Percentiles rank a stretch among this genome's conserved stretches.
phyloP scores from a whole-genome alignment of 148 eudicot genomes.

The Cornus kousa region DNA sequence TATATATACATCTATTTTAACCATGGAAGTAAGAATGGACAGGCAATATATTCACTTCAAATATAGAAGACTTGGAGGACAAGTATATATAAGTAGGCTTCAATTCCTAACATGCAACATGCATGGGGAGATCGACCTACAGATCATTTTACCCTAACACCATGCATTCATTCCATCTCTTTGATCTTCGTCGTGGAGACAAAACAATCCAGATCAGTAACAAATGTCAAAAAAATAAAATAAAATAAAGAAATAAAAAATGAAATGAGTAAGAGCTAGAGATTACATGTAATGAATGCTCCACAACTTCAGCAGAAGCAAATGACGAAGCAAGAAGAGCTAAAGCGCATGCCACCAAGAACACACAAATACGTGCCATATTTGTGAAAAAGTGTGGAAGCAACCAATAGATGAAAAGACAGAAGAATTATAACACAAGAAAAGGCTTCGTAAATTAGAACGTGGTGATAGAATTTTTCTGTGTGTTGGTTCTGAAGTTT shows the following conservation, averaged over 20 bases:
- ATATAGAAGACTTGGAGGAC: no score
- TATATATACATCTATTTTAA: no score
- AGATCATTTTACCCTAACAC: background rate
- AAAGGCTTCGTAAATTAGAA: background rate
- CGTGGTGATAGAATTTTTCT: background rate
- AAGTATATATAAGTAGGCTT: no score
- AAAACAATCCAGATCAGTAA: background rate
- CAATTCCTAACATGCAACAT: no score
- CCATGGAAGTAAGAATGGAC: no score
- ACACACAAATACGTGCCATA: constrained; percentile 10
- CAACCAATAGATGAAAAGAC: background rate
- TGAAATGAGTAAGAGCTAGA: background rate
- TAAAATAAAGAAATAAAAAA: background rate
- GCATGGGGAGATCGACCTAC: background rate
- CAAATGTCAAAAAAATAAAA: background rate
- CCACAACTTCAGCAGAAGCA: constrained; percentile 29
- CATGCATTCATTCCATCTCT: background rate
- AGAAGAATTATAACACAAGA: background rate
- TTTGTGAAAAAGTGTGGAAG: background rate
- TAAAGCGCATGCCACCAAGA: constrained; percentile 10
- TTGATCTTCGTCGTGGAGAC: background rate
- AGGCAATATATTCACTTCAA: no score
- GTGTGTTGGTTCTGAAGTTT: background rate
- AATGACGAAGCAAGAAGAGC: constrained; percentile 17
- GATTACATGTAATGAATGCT: constrained; percentile 35